phyloP scores from a whole-genome alignment of 75 land plant genomes.

The Picea sitchensis region DNA sequence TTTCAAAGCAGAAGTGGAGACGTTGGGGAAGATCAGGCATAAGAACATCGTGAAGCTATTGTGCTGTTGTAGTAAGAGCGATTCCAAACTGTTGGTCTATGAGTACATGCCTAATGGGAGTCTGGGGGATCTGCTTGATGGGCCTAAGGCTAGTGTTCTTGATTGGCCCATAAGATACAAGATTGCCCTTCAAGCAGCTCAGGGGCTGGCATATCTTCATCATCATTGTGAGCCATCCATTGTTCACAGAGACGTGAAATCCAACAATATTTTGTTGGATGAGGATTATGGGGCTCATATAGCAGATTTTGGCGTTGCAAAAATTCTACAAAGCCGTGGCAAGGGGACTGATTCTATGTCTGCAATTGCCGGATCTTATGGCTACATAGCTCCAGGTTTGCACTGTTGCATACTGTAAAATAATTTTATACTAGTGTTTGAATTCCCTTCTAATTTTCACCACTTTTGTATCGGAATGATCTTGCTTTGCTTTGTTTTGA shows the following conservation, averaged over 20 bases:
- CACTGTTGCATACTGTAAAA: background rate
- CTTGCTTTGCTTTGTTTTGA: too few relatives aligned
- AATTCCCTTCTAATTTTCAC: too few relatives aligned
- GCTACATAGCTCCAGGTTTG: conserved; percentile 89
- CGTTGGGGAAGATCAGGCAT: conserved; percentile 67
- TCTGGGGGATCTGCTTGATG: conserved; percentile 75
- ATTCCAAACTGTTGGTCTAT: conserved; percentile 74
- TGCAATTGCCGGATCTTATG: conserved; percentile 79
- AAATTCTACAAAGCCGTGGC: conserved; percentile 26
- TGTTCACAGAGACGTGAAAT: conserved; percentile 78
- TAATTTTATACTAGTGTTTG: too few relatives aligned
- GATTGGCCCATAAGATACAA: conserved; percentile 72
- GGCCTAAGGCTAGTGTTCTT: conserved; percentile 40
- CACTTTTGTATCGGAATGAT: too few relatives aligned
- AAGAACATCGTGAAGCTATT: conserved; percentile 87
- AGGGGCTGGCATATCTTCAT: conserved; percentile 77
- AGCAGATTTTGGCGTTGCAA: conserved; percentile 84
- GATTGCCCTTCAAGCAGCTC: conserved; percentile 74
- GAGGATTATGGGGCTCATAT: conserved; percentile 55
- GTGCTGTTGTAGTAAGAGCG: conserved; percentile 58
- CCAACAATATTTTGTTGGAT: conserved; percentile 78
- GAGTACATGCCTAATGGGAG: conserved; percentile 94
- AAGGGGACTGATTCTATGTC: conserved; percentile 61
- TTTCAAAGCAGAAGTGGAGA: background rate
- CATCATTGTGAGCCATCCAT: conserved; percentile 83